Conservation (phyloP, 2,329 filamentous ascomycete genomes). For the Claviceps citrina region DNA sequence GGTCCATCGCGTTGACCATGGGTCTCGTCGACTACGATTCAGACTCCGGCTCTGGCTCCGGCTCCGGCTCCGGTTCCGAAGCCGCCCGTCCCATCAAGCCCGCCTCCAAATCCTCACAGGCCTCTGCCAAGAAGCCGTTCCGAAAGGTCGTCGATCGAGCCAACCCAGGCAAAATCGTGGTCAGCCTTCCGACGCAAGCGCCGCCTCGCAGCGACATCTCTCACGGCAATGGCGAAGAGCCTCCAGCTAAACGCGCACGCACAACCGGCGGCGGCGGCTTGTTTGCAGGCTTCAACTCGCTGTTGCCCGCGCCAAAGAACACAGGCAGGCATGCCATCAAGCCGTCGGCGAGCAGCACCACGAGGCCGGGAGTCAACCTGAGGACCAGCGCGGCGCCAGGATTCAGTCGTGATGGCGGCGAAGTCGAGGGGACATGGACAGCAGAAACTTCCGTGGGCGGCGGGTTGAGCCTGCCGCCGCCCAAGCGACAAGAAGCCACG, state of each 20-base stretch:
- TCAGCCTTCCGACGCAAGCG: constrained; percentile 50
- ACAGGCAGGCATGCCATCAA: constrained; percentile 18
- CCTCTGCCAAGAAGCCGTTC: constrained; percentile 42
- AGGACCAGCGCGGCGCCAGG: constrained; percentile 75
- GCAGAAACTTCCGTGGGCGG: constrained; percentile 4
- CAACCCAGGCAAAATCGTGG: constrained; percentile 69
- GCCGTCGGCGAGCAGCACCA: constrained; percentile 16
- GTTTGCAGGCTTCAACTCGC: constrained; percentile 71
- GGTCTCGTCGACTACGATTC: constrained; percentile 59
- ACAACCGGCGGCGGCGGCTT: constrained; percentile 36
- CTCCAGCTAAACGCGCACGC: constrained; percentile 57
- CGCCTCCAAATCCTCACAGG: constrained; percentile 15
- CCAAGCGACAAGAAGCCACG: constrained; percentile 25
- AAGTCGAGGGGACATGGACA: constrained; percentile 9
- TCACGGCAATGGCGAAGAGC: constrained; percentile 11
- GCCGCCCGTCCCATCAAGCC: constrained; percentile 17
- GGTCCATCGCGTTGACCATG: too few species aligned
- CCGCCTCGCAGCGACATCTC: constrained; percentile 23
- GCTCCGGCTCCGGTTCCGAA: constrained; percentile 55
- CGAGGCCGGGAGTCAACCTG: constrained; percentile 39
- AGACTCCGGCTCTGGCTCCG: too few species aligned
- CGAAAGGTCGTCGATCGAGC: constrained; percentile 70
- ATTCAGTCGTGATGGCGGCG: constrained; percentile 47
- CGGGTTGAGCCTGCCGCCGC: constrained; percentile 23
- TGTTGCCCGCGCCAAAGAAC: constrained; percentile 72